These are phyloP conservation scores for Geotrichum carabidarum DNA, from an alignment of 1,139 yeast species.

Conservation along the genomic window DNA sequence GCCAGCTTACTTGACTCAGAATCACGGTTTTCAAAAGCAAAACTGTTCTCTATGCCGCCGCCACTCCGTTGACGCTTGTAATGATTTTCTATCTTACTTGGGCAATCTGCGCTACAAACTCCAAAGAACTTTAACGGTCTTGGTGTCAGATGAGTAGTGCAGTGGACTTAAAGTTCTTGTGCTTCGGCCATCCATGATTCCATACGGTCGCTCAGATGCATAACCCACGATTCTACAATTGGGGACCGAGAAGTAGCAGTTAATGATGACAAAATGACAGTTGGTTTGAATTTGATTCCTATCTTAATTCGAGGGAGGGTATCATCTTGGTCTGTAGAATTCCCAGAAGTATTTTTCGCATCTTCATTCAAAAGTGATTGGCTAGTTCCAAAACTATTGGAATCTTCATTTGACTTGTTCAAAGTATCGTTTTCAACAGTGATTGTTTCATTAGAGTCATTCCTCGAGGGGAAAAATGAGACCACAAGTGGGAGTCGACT, in stretches of 20 bases:
- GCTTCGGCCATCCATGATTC: conserved; percentile 88
- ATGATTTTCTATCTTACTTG: no score
- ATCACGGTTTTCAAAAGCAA: conserved; percentile 33
- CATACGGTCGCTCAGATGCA: conserved; percentile 73
- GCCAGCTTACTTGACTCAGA: conserved; percentile 62
- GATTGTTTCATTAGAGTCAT: conserved; percentile 25
- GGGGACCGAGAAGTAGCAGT: conserved; percentile 88
- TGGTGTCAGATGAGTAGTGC: not conserved
- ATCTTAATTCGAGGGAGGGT: conserved; percentile 61
- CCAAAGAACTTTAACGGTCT: no score
- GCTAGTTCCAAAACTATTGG: no score
- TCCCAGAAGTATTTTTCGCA: conserved; percentile 49
- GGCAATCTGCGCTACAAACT: no score
- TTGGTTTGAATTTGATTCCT: conserved; percentile 60
- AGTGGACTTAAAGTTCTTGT: conserved; percentile 66
- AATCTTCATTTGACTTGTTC: no score
- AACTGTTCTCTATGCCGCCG: no score
- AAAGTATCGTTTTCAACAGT: no score
- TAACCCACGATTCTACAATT: conserved; percentile 85
- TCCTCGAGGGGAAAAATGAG: conserved; percentile 40
- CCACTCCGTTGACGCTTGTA: no score
- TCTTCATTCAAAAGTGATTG: conserved; percentile 11
- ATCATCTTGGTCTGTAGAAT: conserved; percentile 87
- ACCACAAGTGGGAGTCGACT: conserved; percentile 40
- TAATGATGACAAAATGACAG: conserved; percentile 82